A percentile compares a stretch with the other conserved stretches of the same genome.
These are phyloP conservation scores for Colletotrichum viniferum DNA, from an alignment of 2,329 filamentous ascomycete species.

Conservation along the genomic window DNA sequence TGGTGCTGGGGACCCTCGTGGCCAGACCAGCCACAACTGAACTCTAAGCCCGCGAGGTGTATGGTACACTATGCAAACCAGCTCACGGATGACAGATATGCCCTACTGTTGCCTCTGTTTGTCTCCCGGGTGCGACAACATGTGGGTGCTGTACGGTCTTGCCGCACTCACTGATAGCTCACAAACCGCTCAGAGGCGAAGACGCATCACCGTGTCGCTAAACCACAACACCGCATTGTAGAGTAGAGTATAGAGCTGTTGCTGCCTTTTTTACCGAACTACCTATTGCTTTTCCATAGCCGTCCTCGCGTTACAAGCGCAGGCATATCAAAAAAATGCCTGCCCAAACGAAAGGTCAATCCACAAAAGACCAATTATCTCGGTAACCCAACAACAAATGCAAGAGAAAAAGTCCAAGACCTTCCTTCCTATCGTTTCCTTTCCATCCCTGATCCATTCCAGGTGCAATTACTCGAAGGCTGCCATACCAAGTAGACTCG, in stretches of 20 bases:
- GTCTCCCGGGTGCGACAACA: not conserved
- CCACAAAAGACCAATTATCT: not conserved
- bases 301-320: not conserved
- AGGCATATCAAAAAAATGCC: not conserved
- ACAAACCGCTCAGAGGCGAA: not conserved
- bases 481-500: not conserved
- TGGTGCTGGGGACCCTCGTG: not conserved
- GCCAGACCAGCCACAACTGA: not conserved
- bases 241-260: not conserved
- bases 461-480: not conserved
- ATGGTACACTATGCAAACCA: not conserved
- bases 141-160: not conserved
- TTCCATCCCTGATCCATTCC: not conserved
- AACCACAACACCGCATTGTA: not conserved
- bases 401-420: not conserved
- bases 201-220: not conserved
- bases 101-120: not conserved
- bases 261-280: not conserved
- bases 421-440: not conserved
- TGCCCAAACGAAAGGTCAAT: not conserved
- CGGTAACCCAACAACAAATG: not conserved
- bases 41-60: not conserved
- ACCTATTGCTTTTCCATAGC: not conserved
- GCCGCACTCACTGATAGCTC: not conserved
- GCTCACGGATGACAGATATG: not conserved